A percentile compares a stretch with the other conserved stretches of the same genome.
Evolutionary conservation across 441 rosid genomes (phyloP).

Genomic region (Euphorbia celastroides): DNA sequence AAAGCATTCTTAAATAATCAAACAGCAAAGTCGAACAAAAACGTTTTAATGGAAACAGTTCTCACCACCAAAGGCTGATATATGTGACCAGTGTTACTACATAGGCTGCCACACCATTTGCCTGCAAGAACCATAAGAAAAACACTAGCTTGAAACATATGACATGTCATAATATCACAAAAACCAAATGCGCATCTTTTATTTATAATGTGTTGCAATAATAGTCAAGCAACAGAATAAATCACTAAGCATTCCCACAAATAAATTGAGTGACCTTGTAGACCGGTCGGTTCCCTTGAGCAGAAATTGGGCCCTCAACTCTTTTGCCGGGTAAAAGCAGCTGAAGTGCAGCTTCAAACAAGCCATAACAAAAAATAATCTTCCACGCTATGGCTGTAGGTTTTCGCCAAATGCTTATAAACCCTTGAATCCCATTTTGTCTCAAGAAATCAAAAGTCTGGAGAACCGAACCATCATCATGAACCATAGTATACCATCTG

Average conservation of each 20-base stretch:
- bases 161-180: background rate
- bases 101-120: conserved; percentile 83
- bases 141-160: conserved; percentile 6
- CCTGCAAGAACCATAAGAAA: conserved; percentile 43
- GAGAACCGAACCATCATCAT: conserved; percentile 75
- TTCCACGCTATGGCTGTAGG: conserved; percentile 70
- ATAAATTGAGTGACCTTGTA: conserved; percentile 55
- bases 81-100: conserved; percentile 67
- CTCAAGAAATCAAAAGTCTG: conserved; percentile 51
- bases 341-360: conserved; percentile 90
- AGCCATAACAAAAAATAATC: conserved; percentile 63
- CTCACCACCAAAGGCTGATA: conserved; percentile 93
- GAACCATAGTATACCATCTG: conserved; percentile 97
- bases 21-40: background rate
- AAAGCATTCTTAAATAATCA: background rate
- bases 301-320: conserved; percentile 88
- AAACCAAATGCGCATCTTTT: background rate
- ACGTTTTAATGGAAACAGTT: conserved; percentile 8
- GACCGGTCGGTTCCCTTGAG: conserved; percentile 75
- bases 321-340: conserved; percentile 84
- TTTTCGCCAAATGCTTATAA: conserved; percentile 69
- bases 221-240: conserved; percentile 8
- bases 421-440: conserved; percentile 62
- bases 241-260: background rate
- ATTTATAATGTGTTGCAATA: background rate